A percentile compares a stretch with the other conserved stretches of the same genome.
Evolutionary conservation across 495 filamentous ascomycete species (phyloP).

Genomic region (Geopyxis carbonaria): DNA sequence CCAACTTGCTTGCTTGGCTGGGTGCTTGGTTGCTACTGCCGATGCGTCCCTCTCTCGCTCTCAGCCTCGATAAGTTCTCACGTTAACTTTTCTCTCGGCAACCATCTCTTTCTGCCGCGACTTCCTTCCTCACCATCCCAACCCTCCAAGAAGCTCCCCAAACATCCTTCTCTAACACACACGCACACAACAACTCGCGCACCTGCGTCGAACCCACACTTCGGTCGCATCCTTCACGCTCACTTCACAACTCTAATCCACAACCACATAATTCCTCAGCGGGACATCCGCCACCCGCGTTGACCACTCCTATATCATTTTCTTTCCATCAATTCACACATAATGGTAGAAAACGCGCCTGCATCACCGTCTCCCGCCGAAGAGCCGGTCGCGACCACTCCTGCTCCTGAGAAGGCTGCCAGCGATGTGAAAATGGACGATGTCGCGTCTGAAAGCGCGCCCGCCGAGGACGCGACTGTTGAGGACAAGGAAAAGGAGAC

Average conservation of each 20-base stretch:
- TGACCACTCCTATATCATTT: conserved; percentile 14
- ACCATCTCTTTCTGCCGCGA: not conserved
- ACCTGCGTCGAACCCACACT: too few species aligned
- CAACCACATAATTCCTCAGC: too few species aligned
- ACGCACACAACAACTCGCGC: too few species aligned
- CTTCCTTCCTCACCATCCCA: conserved; percentile 5
- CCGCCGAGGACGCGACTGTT: conserved; percentile 11
- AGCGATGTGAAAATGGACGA: too few species aligned
- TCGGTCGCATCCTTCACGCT: too few species aligned
- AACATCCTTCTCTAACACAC: conserved; percentile 8
- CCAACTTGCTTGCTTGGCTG: too few species aligned
- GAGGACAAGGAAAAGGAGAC: conserved; percentile 16
- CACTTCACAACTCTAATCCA: too few species aligned
- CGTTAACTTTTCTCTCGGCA: not conserved
- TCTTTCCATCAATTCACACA: conserved; percentile 6
- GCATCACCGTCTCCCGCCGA: conserved; percentile 13
- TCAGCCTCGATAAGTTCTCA: too few species aligned
- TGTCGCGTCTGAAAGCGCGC: conserved; percentile 18
- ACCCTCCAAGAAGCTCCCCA: conserved; percentile 6
- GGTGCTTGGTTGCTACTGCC: too few species aligned
- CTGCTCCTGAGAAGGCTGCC: conserved; percentile 7
- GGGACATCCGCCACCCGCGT: too few species aligned
- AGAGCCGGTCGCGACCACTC: conserved; percentile 14
- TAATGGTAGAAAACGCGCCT: conserved; percentile 22
- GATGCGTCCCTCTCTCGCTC: too few species aligned